phyloP scores from a whole-genome alignment of 2,329 filamentous ascomycete genomes.

The Zarea fungicola region DNA sequence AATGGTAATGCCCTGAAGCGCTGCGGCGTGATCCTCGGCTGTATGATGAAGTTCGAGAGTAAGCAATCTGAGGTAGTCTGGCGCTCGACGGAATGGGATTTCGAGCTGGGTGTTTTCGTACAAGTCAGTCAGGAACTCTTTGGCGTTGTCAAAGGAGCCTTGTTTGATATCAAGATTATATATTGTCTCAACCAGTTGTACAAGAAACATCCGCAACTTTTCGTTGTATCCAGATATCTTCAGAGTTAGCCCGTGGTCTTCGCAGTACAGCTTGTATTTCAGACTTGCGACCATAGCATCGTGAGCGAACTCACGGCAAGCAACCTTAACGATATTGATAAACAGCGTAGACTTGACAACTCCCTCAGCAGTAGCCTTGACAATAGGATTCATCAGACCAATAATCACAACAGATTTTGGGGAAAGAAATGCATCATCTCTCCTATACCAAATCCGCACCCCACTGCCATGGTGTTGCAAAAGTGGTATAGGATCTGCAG shows the following conservation, averaged over 20 bases:
- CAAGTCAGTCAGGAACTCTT: slow-evolving; percentile 71
- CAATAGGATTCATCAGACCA: slow-evolving; percentile 71
- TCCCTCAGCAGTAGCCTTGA: slow-evolving; percentile 73
- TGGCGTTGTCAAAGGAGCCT: slow-evolving; percentile 88
- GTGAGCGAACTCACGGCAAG: slow-evolving; percentile 88
- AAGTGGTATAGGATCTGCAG: slow-evolving; percentile 68
- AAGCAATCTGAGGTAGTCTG: slow-evolving; percentile 76
- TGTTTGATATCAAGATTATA: slow-evolving; percentile 76
- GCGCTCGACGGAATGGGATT: slow-evolving; percentile 84
- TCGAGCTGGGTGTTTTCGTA: slow-evolving; percentile 85
- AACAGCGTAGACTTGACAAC: slow-evolving; percentile 74
- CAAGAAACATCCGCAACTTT: slow-evolving; percentile 83
- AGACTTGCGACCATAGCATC: slow-evolving; percentile 91
- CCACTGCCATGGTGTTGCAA: slow-evolving; percentile 79
- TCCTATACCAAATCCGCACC: slow-evolving; percentile 92
- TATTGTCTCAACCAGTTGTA: slow-evolving; percentile 82
- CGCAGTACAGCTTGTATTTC: slow-evolving; percentile 70
- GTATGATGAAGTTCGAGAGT: slow-evolving; percentile 71
- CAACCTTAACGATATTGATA: slow-evolving; percentile 81
- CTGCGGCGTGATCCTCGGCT: slow-evolving; percentile 72
- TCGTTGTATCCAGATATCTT: slow-evolving; percentile 91
- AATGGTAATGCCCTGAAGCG: slow-evolving; percentile 68
- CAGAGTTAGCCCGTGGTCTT: slow-evolving; percentile 68
- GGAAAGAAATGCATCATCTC: slow-evolving; percentile 97
- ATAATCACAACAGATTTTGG: slow-evolving; percentile 86